Base-by-base conservation (phyloP, 495 filamentous ascomycete species). In the Neurospora sp. region DNA sequence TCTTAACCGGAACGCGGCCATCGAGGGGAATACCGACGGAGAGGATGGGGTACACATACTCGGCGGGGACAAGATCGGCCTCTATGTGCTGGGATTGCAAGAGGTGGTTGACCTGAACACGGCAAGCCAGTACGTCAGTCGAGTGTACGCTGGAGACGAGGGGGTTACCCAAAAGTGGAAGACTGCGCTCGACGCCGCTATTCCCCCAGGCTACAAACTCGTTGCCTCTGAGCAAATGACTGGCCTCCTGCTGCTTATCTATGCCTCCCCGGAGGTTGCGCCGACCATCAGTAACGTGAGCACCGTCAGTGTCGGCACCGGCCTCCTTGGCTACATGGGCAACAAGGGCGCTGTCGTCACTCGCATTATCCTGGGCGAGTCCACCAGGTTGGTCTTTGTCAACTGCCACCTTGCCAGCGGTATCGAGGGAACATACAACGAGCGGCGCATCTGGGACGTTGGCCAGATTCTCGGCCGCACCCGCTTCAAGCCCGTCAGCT, bases 321-420 rank as follows among this genome's bases (percentile, higher is more conserved):
- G 96, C 1, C 77, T 97, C 69, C 88, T 95, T 81, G 95, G 96
- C 0, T 97, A 96, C 74, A 89, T 97, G 86, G 96, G 96, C 6
- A 99, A 99, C 78, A 99, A 99, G 81, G 96, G 96, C 2, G 94
- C 91, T 16, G 91, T 95, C 9, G 88, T 89, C 12, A 91, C 92
- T 46, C 89, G 96, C 44, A 82, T 99, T 27, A 83, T 98, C 1
- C 83, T 99, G 18, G 96, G 96, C 4, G 95, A 98, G 76, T 94
- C 94, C 0, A 97, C 97, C 2, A 87, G 92, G 39, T 79, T 98
- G 18, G 89, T 94, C 35, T 96, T 99, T 76, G 86, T 98, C 66
- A 97, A 98, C 80, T 93, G 86, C 71, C 96, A 99, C 81, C 85
- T 99, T 14, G 91, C 93, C 39, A 94, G 94, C 18, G 95, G 97